These are phyloP conservation scores for Penicillium tannophilum DNA, from an alignment of 495 filamentous ascomycete genomes.

Conservation along the genomic window DNA sequence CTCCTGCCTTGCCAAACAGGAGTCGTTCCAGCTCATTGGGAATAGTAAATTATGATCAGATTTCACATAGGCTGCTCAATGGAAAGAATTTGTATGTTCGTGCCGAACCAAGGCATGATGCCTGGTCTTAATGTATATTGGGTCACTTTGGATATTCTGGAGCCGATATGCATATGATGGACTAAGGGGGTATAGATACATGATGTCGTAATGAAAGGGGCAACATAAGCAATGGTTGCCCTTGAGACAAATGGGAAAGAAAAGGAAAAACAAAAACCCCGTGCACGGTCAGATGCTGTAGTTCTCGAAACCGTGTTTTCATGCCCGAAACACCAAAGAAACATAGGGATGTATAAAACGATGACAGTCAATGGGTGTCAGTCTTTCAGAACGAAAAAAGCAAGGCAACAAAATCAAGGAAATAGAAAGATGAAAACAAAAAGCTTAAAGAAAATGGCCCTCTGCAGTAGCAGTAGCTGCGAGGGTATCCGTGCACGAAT, in stretches of 20 bases:
- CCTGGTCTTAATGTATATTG: not conserved
- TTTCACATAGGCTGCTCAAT: not conserved
- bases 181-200: conserved; percentile 35
- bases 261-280: conserved; percentile 13
- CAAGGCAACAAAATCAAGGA: not conserved
- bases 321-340: conserved; percentile 20
- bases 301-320: conserved; percentile 12
- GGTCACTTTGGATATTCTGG: not conserved
- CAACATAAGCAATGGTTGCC: conserved; percentile 19
- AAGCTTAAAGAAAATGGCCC: not conserved
- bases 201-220: conserved; percentile 34
- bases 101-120: no score
- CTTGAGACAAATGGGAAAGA: conserved; percentile 2
- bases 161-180: not conserved
- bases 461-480: conserved; percentile 19
- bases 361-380: not conserved
- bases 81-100: not conserved
- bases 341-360: not conserved
- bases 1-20: not conserved
- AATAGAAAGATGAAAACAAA: conserved; percentile 2
- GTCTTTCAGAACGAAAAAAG: not conserved
- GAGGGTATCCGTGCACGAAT: conserved; percentile 5
- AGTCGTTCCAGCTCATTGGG: not conserved
- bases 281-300: conserved; percentile 5
- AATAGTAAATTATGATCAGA: not conserved